Evolutionary conservation across 2,329 filamentous ascomycete species (phyloP), one percentile per base, ranked within the genome.

Genomic region (Cladosporium sphaerospermum): DNA sequence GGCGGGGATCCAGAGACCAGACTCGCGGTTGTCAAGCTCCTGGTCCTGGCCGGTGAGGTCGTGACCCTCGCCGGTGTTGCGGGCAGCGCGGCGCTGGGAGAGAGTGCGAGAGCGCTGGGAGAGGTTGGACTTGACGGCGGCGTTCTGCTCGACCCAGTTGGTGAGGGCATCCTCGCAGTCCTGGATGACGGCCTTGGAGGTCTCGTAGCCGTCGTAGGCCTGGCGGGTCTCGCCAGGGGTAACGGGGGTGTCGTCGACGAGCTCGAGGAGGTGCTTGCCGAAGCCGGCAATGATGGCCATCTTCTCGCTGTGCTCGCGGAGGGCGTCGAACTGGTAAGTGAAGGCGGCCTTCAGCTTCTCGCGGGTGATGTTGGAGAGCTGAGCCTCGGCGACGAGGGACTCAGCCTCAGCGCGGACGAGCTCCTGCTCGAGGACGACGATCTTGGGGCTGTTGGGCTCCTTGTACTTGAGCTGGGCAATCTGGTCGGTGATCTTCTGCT

Each of bases 401-500:
- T 99, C 93, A 65, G 93, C 93, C 74, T 99, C 93, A 62, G 93
- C 93, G 64, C 93, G 91, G 63, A 99, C 93, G 55, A 99, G 88
- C 74, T 99, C 93, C 74, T 99, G 93, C 75, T 99, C 93, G 52
- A 99, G 85, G 39, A 99, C 91, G 54, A 96, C 90, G 63, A 99
- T 96, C 76, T 90, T 93, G 59, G 92, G 91, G 34, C 91, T 96
- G 77, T 95, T 96, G 62, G 93, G 93, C 73, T 99, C 93, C 78
- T 99, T 99, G 83, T 97, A 99, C 75, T 99, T 99, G 65, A 99
- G 82, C 73, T 97, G 92, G 47, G 93, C 92, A 64, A 99, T 99
- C 70, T 97, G 89, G 70, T 99, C 93, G 65, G 89, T 96, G 68
- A 99, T 97, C 77, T 97, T 99, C 73, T 97, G 92, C 78, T 99